Evolutionary conservation across 1,284 basidiomycete genomes (phyloP), one percentile per base, ranked within the genome.

Genomic region (Malassezia nana): DNA sequence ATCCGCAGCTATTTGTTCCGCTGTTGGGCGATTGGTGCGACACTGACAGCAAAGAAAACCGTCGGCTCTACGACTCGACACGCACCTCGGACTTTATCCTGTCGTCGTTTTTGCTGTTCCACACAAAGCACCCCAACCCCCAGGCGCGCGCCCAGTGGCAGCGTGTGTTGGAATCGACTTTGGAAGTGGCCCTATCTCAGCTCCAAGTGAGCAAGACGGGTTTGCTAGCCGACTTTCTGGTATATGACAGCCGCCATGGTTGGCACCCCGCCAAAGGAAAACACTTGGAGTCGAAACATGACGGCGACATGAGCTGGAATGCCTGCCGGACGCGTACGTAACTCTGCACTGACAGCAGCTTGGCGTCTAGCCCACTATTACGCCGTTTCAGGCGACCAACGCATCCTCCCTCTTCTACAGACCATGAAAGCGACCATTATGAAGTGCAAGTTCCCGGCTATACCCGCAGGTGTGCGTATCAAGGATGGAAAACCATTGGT

Each of bases 1-100:
- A 69, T 47, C 61, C 63, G 0, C 31, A 55, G 3, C 49, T 69
- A 10, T 46, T 58, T 13, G 61, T 59, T 3, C 67, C 67, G 7
- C 28, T 68, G 33, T 41, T 69, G 20, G 67, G 67, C n/a, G 67
- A 69, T 46, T 69, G 67, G 67, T 60, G 57, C 30, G 65, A 65
- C 40, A 16, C 15, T 1, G 65, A 66, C 33, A 47, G 50, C 15
- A 28, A 50, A 1, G 55, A 64, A 22, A 63, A 42, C 3, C 28
- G 24, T 6, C 53, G 44, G 24, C 57, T 69, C 24, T 65, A 65
- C 60, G 54, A 69, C 40, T 35, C 62, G 4, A 65, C 66, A 12
- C 48, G 67, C 16, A 63, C 59, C 4, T 53, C 48, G 10, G 67
- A 69, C 51, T 67, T 69, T 25, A 66, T 69, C 35, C 50, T 69